Evolutionary conservation across 768 basidiomycete genomes (phyloP).

Genomic region (Suillus lakei): DNA sequence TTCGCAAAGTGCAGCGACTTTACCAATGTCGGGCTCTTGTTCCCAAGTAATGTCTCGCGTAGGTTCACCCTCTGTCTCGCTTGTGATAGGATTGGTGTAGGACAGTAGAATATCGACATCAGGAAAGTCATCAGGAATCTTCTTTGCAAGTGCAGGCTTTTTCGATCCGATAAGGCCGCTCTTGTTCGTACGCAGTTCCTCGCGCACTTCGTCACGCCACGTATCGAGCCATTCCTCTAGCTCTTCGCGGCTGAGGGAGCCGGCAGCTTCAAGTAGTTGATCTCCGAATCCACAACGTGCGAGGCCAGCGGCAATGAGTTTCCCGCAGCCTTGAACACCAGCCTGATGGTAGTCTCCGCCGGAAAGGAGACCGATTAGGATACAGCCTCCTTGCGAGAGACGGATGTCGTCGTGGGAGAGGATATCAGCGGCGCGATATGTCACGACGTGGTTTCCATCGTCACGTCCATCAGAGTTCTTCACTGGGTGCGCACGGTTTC

Average conservation of each 20-base stretch:
- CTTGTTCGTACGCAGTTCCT: slow-evolving; percentile 73
- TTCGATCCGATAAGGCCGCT: slow-evolving; percentile 67
- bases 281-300: slow-evolving; percentile 85
- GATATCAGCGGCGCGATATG: slow-evolving; percentile 45
- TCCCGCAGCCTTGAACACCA: slow-evolving; percentile 70
- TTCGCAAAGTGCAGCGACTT: slow-evolving; percentile 82
- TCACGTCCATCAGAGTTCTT: slow-evolving; percentile 71
- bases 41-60: slow-evolving; percentile 50
- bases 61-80: slow-evolving; percentile 58
- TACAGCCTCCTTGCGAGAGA: slow-evolving; percentile 67
- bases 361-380: slow-evolving; percentile 83
- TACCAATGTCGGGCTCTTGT: slow-evolving; percentile 68
- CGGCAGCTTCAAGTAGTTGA: slow-evolving; percentile 62
- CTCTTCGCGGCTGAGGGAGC: slow-evolving; percentile 45
- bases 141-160: slow-evolving; percentile 63
- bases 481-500: slow-evolving; percentile 66
- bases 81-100: slow-evolving; percentile 80
- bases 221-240: slow-evolving; percentile 58
- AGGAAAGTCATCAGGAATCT: slow-evolving; percentile 72
- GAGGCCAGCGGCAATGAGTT: slow-evolving; percentile 74
- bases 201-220: slow-evolving; percentile 67
- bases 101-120: slow-evolving; percentile 73
- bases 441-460: slow-evolving; percentile 68
- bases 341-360: slow-evolving; percentile 89
- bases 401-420: slow-evolving; percentile 49